A percentile compares a stretch with the other conserved stretches of the same genome.
phyloP scores from a whole-genome alignment of 257 asterid species.

The Solanum habrochaites region DNA sequence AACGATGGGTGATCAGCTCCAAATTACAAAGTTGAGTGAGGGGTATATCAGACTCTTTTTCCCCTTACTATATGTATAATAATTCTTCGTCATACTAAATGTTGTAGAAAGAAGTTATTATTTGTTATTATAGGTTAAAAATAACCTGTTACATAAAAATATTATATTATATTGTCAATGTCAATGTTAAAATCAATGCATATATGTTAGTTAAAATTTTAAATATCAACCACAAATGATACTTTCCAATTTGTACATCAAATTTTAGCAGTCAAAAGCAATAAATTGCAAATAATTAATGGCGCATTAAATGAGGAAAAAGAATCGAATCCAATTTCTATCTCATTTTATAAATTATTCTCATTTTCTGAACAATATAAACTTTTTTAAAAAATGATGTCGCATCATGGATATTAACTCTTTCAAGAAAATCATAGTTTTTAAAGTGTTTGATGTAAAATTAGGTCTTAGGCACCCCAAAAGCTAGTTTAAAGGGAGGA shows the following conservation, averaged over 20 bases:
- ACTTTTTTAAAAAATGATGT: background rate
- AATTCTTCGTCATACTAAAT: background rate
- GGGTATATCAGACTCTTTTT: too few species aligned
- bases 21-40: too few species aligned
- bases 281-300: background rate
- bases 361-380: background rate
- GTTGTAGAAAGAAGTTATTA: background rate
- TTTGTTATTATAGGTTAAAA: background rate
- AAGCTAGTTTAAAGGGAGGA: too few species aligned
- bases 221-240: background rate
- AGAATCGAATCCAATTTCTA: background rate
- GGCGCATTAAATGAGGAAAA: background rate
- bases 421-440: background rate
- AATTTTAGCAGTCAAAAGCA: background rate
- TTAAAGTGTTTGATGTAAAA: accelerated
- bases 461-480: too few species aligned
- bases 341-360: background rate
- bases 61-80: background rate
- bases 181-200: background rate
- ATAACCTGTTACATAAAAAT: background rate
- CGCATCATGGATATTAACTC: too few species aligned
- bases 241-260: background rate
- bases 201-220: background rate
- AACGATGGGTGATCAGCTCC: too few species aligned
- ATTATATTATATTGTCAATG: background rate